Base-by-base conservation (phyloP, 352 stramenopile genomes). In the Globisporangium parvum region DNA sequence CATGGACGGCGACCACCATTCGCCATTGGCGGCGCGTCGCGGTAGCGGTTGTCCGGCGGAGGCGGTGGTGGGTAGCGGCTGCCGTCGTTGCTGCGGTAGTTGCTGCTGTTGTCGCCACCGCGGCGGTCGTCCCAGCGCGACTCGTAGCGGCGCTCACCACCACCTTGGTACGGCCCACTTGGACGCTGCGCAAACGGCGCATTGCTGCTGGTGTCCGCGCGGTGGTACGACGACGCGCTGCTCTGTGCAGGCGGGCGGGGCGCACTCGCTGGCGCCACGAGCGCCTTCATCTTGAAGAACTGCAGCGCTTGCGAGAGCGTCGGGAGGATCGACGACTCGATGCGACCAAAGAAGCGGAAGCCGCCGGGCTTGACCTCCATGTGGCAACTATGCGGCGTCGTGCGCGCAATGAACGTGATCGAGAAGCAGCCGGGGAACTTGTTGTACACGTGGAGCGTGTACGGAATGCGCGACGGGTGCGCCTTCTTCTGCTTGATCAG, bases 241-340 rank as follows among this genome's bases (percentile, higher is more conserved):
- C 70, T 48, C 31, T 33, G 66, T 14, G 55, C 56, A 31, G 44
- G 51, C 24, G 72, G 59, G 45, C 75, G 75, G 12, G 75, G 70
- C 23, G 55, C 66, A 18, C 57, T 62, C 2, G 77, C 50, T 15
- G 81, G 81, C 37, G 68, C 75, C 9, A 91, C 72, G 21, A 93
- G 57, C 0, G 85, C 85, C 56, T 90, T 92, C 83, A 91, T 92
- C 59, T 95, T 95, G 70, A 95, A 95, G 69, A 93, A 95, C 62
- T 92, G 78, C 26, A 95, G 67, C 41, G 85, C 85, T 53, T 93
- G 77, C 26, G 67, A 80, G 39, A 95, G 47, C 10, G 83, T 88
- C 15, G 83, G 81, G 42, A 95, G 56, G 44, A 92, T 90, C 4
- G 78, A 89, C 18, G 81, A 95, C 69, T 93, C 83, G 59, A 95